phyloP scores from a whole-genome alignment of 2,329 filamentous ascomycete genomes.

The Xylaria sp. region DNA sequence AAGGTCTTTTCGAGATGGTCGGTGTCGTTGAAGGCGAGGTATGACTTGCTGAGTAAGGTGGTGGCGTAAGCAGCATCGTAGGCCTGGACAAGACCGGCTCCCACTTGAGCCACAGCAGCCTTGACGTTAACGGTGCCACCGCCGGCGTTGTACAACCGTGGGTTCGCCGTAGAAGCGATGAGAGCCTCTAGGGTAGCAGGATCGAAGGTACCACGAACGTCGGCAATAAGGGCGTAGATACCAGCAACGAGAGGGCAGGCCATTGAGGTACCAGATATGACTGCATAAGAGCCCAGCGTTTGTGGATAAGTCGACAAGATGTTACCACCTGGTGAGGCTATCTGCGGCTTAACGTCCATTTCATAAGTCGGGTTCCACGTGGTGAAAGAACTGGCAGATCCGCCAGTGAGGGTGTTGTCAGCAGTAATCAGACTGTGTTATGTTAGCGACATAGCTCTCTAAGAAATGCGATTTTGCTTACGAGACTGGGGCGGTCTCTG shows the following conservation, averaged over 20 bases:
- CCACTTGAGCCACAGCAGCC: conserved; percentile 69
- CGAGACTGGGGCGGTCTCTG: conserved; percentile 49
- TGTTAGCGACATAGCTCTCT: conserved; percentile 29
- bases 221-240: conserved; percentile 63
- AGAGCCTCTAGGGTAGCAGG: conserved; percentile 60
- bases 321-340: conserved; percentile 65
- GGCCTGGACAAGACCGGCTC: conserved; percentile 68
- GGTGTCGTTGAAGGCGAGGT: conserved; percentile 72
- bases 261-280: conserved; percentile 70
- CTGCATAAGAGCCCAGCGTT: conserved; percentile 58
- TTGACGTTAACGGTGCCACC: conserved; percentile 51
- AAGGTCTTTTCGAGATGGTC: conserved; percentile 61
- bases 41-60: conserved; percentile 64
- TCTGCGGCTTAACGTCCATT: conserved; percentile 64
- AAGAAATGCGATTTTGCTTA: conserved; percentile 33
- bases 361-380: conserved; percentile 72
- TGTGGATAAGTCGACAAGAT: conserved; percentile 68
- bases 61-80: conserved; percentile 67
- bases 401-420: conserved; percentile 58
- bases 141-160: conserved; percentile 36
- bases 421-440: conserved; percentile 49
- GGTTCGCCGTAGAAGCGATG: conserved; percentile 40
- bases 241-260: conserved; percentile 66
- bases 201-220: conserved; percentile 62
- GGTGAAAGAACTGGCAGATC: conserved; percentile 63